Evolutionary conservation across 305 asterid genomes (phyloP).

Genomic region (Solanum chacoense): DNA sequence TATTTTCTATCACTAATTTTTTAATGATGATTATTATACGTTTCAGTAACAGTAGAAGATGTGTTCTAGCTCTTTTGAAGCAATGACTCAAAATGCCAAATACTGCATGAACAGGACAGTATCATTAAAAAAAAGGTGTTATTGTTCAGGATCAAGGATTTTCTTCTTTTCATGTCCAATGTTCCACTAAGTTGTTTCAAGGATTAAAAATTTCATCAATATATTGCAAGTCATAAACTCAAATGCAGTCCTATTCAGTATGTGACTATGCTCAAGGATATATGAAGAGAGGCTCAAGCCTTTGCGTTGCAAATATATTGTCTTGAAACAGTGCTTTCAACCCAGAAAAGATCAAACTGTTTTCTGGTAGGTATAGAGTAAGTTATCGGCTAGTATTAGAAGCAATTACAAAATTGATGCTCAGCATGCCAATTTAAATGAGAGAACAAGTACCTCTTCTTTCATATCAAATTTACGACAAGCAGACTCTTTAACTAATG

Average conservation of each 20-base stretch:
- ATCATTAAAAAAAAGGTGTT: neutral
- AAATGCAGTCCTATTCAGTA: neutral
- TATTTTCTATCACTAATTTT: neutral
- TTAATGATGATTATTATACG: neutral
- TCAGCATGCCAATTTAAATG: neutral
- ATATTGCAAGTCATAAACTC: neutral
- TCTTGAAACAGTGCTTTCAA: neutral
- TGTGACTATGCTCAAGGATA: neutral
- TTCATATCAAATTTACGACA: slow-evolving; percentile 93
- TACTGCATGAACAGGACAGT: neutral
- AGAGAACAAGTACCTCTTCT: slow-evolving; percentile 67
- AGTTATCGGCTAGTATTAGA: neutral
- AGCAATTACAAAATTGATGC: neutral
- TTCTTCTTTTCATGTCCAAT: neutral
- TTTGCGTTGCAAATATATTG: neutral
- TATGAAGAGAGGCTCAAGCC: neutral
- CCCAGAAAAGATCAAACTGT: neutral
- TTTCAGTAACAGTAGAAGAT: neutral
- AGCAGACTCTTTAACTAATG: slow-evolving; percentile 70
- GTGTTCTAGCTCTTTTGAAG: neutral
- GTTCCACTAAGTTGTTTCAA: neutral
- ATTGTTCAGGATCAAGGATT: neutral
- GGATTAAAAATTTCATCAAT: neutral
- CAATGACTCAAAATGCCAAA: neutral
- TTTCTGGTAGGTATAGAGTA: neutral